phyloP scores from a whole-genome alignment of 768 basidiomycete genomes.

The Paxillus ammoniavirescens region DNA sequence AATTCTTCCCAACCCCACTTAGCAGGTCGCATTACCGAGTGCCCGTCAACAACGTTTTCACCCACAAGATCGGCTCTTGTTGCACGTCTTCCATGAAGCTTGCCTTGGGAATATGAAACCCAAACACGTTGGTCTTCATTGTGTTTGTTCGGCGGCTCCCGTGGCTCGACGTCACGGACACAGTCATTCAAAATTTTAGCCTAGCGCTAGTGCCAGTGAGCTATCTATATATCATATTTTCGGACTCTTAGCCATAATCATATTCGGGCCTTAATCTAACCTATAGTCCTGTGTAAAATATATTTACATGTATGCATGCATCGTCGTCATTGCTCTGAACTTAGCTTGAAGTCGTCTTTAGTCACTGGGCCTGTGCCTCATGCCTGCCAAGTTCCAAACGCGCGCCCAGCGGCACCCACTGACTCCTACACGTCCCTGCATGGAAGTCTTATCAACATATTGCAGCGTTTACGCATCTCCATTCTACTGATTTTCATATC shows the following conservation, averaged over 20 bases:
- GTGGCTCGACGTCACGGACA: slow-evolving; percentile 8
- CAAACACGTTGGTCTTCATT: slow-evolving; percentile 5
- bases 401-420: too few relatives aligned
- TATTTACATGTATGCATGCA: slow-evolving; percentile 1
- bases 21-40: slow-evolving; percentile 2
- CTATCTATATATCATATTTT: slow-evolving; percentile 26
- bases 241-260: slow-evolving; percentile 1
- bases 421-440: too few relatives aligned
- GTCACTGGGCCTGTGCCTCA: too few relatives aligned
- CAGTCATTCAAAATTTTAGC: slow-evolving; percentile 8
- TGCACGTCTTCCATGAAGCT: slow-evolving; percentile 1
- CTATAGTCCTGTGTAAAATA: slow-evolving; percentile 7
- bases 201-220: slow-evolving; percentile 19
- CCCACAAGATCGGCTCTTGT: slow-evolving; percentile 7
- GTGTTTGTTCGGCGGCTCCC: slow-evolving; percentile 13
- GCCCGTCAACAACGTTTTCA: slow-evolving; percentile 5
- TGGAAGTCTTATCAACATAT: too few relatives aligned
- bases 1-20: slow-evolving; percentile 9
- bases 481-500: too few relatives aligned
- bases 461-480: too few relatives aligned
- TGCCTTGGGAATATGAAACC: slow-evolving; percentile 5
- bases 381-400: too few relatives aligned
- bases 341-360: too few relatives aligned
- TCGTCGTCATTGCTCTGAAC: not conserved
- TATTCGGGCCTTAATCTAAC: slow-evolving; percentile 20